Evolutionary conservation across 2,329 filamentous ascomycete genomes (phyloP), one percentile per base, ranked within the genome.

Genomic region (Hymenoscyphus fructigenus): DNA sequence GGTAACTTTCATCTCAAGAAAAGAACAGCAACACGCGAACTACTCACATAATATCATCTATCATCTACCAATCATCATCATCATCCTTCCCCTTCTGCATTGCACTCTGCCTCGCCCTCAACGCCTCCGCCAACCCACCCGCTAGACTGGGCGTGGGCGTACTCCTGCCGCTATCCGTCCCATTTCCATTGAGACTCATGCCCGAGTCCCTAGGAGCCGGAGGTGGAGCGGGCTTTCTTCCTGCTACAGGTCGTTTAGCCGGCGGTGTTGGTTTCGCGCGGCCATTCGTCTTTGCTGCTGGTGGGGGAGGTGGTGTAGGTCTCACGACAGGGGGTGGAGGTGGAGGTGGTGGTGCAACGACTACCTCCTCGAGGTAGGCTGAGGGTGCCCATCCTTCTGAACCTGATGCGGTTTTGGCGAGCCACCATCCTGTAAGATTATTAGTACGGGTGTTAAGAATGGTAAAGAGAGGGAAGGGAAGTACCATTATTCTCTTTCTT

Each of bases 401-500:
- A n/a, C 86, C 86, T 4, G 72, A 71, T 5, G 70, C 79, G 67
- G 89, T 91, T 81, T 92, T 94, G 68, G 90, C 95, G 57, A 98
- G 83, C 94, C 94, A 98, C 95, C 95, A 99, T 61, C 95, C 94
- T 97, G 71, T 47, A 53, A 17, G 36, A 53, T 6, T 62, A 69
- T 83, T 76, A 82, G 79, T 65, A 26, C 14, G 66, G 17, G 10
- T 5, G 28, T 63, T 58, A 59, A 44, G 2, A 23, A n/a, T 17
- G 5, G 20, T 34, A 53, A 28, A 23, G 15, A 2, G 29, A 29
- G 9, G 10, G 29, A 36, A 50, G 17, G 10, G 29, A 77, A 89
- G 78, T 86, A 97, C 94, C 95, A 76, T 98, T 98, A 77, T 85
- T 89, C 79, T 97, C 94, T 79, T 97, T 97, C 75, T 95, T 90